A percentile compares a stretch with the other conserved stretches of the same genome.
Evolutionary conservation across 768 basidiomycete genomes (phyloP).

Genomic region (Boletus reticuloceps): DNA sequence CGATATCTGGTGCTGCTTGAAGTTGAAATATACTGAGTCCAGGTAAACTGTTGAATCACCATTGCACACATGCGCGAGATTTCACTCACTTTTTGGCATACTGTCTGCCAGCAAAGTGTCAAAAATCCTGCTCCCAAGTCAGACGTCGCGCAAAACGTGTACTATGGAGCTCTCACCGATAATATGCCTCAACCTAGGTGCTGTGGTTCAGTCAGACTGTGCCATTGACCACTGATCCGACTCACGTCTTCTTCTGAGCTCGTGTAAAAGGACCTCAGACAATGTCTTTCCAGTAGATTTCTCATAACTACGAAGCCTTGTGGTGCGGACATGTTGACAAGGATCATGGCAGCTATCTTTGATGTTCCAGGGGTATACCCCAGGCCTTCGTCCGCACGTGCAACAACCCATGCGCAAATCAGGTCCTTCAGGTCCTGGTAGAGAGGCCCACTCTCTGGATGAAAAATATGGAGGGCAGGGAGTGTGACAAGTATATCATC

Average conservation of each 20-base stretch:
- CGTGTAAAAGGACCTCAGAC: conserved; percentile 77
- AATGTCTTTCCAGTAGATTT: conserved; percentile 83
- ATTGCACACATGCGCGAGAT: not conserved
- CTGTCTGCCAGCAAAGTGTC: conserved; percentile 89
- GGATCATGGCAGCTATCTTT: conserved; percentile 81
- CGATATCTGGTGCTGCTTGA: conserved; percentile 90
- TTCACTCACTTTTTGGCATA: conserved; percentile 82
- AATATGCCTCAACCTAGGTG: conserved; percentile 82
- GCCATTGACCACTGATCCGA: conserved; percentile 19
- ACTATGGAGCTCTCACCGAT: conserved; percentile 50
- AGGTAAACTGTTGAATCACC: not conserved
- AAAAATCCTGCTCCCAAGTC: conserved; percentile 62
- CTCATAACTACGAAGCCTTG: conserved; percentile 81
- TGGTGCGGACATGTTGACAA: conserved; percentile 75
- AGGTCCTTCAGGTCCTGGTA: conserved; percentile 82
- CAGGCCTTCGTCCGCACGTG: conserved; percentile 78
- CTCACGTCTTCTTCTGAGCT: conserved; percentile 75
- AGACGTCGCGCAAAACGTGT: conserved; percentile 4
- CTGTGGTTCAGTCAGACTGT: conserved; percentile 27
- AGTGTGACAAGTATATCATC: conserved; percentile 73
- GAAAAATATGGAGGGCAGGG: conserved; percentile 78
- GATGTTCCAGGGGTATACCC: conserved; percentile 69
- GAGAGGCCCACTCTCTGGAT: conserved; percentile 71
- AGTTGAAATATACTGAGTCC: conserved; percentile 82
- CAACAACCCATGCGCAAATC: conserved; percentile 84